Percentiles rank a stretch among this genome's conserved stretches.
Conservation (phyloP, 2,329 filamentous ascomycete genomes). For the Phaeoacremonium minimum region DNA sequence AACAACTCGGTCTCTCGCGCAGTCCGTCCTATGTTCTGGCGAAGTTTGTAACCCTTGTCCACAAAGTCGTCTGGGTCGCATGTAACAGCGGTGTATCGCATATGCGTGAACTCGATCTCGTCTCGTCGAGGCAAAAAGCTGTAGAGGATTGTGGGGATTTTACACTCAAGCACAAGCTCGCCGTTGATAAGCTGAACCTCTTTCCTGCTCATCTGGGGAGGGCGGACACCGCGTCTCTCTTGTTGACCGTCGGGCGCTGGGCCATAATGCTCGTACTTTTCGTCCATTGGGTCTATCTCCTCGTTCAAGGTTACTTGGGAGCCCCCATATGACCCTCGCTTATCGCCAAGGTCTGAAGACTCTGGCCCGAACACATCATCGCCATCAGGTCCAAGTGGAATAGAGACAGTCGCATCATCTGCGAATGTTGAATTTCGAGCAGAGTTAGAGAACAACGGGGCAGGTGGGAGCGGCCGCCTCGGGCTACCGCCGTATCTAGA, state of each 20-base stretch:
- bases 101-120: constrained; percentile 95
- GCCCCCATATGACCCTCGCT: constrained; percentile 54
- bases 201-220: constrained; percentile 85
- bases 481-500: constrained; percentile 86
- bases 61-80: constrained; percentile 96
- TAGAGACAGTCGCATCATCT: constrained; percentile 68
- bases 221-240: constrained; percentile 78
- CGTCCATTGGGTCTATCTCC: constrained; percentile 22
- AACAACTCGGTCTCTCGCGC: constrained; percentile 90
- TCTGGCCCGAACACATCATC: constrained; percentile 71
- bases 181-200: constrained; percentile 97
- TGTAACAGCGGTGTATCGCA: constrained; percentile 98
- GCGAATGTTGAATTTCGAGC: constrained; percentile 48
- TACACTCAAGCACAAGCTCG: constrained; percentile 95
- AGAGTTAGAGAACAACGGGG: constrained; percentile 71
- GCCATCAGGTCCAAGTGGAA: constrained; percentile 58
- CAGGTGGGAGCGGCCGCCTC: constrained; percentile 79
- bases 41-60: constrained; percentile 81
- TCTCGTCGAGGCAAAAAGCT: constrained; percentile 91
- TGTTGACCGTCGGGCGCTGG: constrained; percentile 85
- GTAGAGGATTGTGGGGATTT: constrained; percentile 97
- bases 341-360: constrained; percentile 45
- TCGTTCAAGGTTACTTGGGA: constrained; percentile 54
- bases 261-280: constrained; percentile 77
- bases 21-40: constrained; percentile 82